A percentile compares a stretch with the other conserved stretches of the same genome.
phyloP scores from a whole-genome alignment of 495 filamentous ascomycete species.

The Tuber indicum region DNA sequence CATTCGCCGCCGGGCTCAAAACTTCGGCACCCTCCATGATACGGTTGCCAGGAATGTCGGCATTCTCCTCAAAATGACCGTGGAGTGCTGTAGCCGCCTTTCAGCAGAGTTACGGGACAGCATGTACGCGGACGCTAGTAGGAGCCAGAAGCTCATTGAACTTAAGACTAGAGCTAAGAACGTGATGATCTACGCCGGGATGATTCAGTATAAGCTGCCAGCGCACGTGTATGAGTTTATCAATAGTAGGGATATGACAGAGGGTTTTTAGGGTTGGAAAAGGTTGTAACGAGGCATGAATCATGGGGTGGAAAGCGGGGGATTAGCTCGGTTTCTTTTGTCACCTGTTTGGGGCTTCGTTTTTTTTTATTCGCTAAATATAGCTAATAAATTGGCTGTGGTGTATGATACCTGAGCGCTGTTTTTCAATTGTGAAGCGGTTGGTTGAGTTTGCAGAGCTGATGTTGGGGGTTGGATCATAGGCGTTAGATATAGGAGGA shows the following conservation, averaged over 20 bases:
- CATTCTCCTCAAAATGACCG: conserved; percentile 85
- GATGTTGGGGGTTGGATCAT: not conserved
- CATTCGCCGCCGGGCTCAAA: conserved; percentile 68
- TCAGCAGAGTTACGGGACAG: conserved; percentile 59
- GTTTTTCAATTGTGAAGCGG: not conserved
- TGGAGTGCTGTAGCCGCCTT: conserved; percentile 70
- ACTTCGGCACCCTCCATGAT: conserved; percentile 66
- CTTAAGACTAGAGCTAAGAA: conserved; percentile 74
- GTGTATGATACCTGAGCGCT: not conserved
- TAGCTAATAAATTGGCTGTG: not conserved
- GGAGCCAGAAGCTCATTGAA: conserved; percentile 60
- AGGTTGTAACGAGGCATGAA: not conserved
- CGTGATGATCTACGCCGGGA: conserved; percentile 86
- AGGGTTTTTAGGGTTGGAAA: conserved; percentile 23
- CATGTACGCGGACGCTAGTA: conserved; percentile 67
- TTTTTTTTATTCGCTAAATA: not conserved
- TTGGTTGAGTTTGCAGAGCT: not conserved
- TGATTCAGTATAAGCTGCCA: conserved; percentile 77
- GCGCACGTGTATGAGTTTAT: conserved; percentile 45
- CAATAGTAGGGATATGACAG: conserved; percentile 35
- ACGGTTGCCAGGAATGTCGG: conserved; percentile 79
- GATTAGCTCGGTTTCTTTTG: conserved; percentile 13
- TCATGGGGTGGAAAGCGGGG: not conserved
- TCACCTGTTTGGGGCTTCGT: conserved; percentile 5
- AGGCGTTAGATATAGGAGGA: not conserved